phyloP scores from a whole-genome alignment of 805 yeast species.

The Starmerella scarabaei region DNA sequence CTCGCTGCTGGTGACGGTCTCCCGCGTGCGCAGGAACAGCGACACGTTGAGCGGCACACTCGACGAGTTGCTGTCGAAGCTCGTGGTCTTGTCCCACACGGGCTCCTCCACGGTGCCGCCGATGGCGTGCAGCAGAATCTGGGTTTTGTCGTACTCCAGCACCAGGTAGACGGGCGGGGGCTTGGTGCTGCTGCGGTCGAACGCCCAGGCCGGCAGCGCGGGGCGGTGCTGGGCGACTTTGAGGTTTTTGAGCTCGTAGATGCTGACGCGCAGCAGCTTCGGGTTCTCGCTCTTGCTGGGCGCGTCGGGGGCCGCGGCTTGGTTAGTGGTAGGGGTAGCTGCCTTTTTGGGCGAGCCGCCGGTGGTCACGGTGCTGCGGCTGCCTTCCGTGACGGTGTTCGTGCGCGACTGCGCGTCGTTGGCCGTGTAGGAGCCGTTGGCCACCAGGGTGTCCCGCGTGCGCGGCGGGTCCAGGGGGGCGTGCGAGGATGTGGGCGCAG shows the following conservation, averaged over 20 bases:
- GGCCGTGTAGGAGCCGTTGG: background rate
- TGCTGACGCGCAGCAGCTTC: slow-evolving; percentile 39
- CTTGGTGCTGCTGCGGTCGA: slow-evolving; percentile 33
- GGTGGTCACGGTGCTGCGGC: background rate
- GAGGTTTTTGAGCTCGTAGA: slow-evolving; percentile 28
- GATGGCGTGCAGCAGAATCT: slow-evolving; percentile 74
- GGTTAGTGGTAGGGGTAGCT: background rate
- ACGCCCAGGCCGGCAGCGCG: slow-evolving; percentile 21
- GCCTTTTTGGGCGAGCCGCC: background rate
- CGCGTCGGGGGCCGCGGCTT: slow-evolving; percentile 1
- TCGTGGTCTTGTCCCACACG: slow-evolving; percentile 75
- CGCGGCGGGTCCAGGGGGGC: background rate
- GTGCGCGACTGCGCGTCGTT: slow-evolving; percentile 6
- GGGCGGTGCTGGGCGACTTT: slow-evolving; percentile 33
- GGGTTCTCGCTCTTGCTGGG: slow-evolving; percentile 13
- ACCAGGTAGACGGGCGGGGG: slow-evolving; percentile 71
- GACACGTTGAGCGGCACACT: slow-evolving; percentile 54
- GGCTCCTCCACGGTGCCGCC: slow-evolving; percentile 70
- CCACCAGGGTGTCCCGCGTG: background rate
- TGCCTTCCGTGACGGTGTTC: slow-evolving; percentile 9
- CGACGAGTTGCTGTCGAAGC: slow-evolving; percentile 53
- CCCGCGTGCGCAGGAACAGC: slow-evolving; percentile 54
- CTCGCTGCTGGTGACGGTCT: slow-evolving; percentile 25
- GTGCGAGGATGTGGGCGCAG: background rate
- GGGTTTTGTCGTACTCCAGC: slow-evolving; percentile 88